Evolutionary conservation across 2,329 filamentous ascomycete genomes (phyloP), one percentile per base, ranked within the genome.

Genomic region (Diplodia corticola): DNA sequence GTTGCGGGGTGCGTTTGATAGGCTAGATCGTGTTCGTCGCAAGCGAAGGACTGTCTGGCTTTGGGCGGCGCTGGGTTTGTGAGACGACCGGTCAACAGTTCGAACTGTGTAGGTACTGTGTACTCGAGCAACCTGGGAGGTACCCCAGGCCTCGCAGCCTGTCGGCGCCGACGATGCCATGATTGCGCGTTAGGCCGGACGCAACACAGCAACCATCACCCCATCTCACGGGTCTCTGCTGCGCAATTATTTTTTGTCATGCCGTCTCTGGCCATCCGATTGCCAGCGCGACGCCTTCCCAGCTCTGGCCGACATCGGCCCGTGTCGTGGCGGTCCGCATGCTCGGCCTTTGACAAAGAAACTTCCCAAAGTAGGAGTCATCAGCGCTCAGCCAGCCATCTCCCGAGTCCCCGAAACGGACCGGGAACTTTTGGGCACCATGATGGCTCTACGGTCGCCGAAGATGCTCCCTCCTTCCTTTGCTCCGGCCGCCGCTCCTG

Each of bases 301-400:
- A 33, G 10, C 6, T 3, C 10, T 22, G 35, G 55, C 55, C 55
- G 55, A 60, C 55, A 60, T 60, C 55, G 55, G 55, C 37, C 55
- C 55, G 55, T 48, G 55, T 26, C 37, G 7, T 24, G 37, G 51
- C 49, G 13, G 24, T 28, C 49, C 28, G 49, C 49, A 51, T 51
- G 33, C 51, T 35, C 24, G 15, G 24, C 49, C 49, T 13, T 53
- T 28, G 49, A 15, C 20, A 12, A 33, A n/a, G 7, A 54, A n/a
- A 35, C 51, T 26, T 53, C 49, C 17, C 24, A 26, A 30, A n/a
- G 10, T 12, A 35, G 33, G 33, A 35, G 33, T 35, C 10, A 35
- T 33, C 30, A 10, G 30, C 30, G 30, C 9, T 12, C 30, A 26
- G 20, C 13, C 26, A 28, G 49, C 22, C 13, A 10, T 20, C n/a